Percentiles rank a stretch among this genome's conserved stretches.
Evolutionary conservation across 2,329 filamentous ascomycete genomes (phyloP).

Genomic region (Diaporthe citri): DNA sequence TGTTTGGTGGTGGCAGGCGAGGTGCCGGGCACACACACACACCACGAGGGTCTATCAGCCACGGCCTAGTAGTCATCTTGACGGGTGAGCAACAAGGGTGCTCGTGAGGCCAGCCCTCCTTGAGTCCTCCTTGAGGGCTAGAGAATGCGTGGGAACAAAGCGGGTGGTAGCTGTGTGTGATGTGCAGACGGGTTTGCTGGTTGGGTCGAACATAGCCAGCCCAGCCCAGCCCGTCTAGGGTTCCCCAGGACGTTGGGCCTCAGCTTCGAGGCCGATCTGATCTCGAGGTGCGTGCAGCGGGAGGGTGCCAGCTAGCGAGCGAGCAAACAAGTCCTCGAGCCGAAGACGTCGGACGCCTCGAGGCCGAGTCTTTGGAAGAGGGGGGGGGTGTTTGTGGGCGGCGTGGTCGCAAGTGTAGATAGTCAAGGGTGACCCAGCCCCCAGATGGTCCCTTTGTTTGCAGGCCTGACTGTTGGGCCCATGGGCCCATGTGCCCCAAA

Average conservation of each 20-base stretch:
- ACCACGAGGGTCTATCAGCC: conserved; percentile 39
- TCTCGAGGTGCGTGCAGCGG: not conserved
- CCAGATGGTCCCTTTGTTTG: conserved; percentile 21
- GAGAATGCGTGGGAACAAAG: conserved; percentile 26
- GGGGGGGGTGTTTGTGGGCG: not conserved
- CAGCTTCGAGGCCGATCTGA: conserved; percentile 18
- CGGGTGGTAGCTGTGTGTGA: conserved; percentile 20
- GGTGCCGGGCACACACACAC: conserved; percentile 35
- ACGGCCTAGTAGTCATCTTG: conserved; percentile 36
- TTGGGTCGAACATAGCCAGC: not conserved
- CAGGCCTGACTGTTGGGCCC: conserved; percentile 24
- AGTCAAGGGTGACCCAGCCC: conserved; percentile 12
- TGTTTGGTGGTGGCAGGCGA: conserved; percentile 32
- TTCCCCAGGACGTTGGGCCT: conserved; percentile 13
- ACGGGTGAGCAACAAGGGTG: conserved; percentile 32
- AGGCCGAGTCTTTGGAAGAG: not conserved
- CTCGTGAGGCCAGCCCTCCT: not conserved
- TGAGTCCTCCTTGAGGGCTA: not conserved
- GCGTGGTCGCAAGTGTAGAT: conserved; percentile 29
- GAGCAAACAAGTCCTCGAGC: not conserved
- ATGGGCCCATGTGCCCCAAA: conserved; percentile 32
- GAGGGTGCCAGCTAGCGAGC: conserved; percentile 1
- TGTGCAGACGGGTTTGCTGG: conserved; percentile 3
- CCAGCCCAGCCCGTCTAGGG: conserved; percentile 7
- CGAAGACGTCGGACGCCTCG: conserved; percentile 5